Percentiles rank a stretch among this genome's conserved stretches.
Evolutionary conservation across 2,329 filamentous ascomycete genomes (phyloP).

Genomic region (Alternaria sp.): DNA sequence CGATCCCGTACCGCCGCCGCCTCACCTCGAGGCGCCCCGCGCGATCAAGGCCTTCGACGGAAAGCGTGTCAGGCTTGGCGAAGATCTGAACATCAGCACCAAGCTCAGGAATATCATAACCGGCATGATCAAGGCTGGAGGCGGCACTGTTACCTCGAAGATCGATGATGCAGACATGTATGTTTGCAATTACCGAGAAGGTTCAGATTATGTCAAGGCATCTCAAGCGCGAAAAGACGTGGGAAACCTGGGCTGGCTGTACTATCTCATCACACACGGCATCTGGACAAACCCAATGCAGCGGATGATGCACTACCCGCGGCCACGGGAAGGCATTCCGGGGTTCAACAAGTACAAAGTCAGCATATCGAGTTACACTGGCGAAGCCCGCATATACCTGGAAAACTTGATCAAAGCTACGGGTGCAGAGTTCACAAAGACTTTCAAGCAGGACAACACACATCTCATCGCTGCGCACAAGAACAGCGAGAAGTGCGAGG

Average conservation of each 20-base stretch:
- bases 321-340: slow-evolving; percentile 76
- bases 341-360: slow-evolving; percentile 80
- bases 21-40: slow-evolving; percentile 31
- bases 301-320: slow-evolving; percentile 86
- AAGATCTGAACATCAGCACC: slow-evolving; percentile 73
- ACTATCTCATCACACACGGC: slow-evolving; percentile 87
- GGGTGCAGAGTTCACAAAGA: slow-evolving; percentile 91
- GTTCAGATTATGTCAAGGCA: slow-evolving; percentile 76
- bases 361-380: slow-evolving; percentile 94
- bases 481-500: slow-evolving; percentile 89
- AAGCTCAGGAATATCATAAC: slow-evolving; percentile 72
- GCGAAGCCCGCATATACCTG: slow-evolving; percentile 89
- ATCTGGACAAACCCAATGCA: slow-evolving; percentile 85
- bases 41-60: slow-evolving; percentile 71
- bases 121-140: slow-evolving; percentile 73
- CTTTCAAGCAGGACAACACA: slow-evolving; percentile 93
- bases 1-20: slow-evolving; percentile 27
- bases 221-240: slow-evolving; percentile 81
- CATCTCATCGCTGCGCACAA: slow-evolving; percentile 92
- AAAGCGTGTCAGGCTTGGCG: slow-evolving; percentile 77
- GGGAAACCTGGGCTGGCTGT: slow-evolving; percentile 93
- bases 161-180: slow-evolving; percentile 80
- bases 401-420: slow-evolving; percentile 87
- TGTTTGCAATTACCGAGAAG: slow-evolving; percentile 86
- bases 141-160: slow-evolving; percentile 70